Percentiles rank a stretch among this genome's conserved stretches.
phyloP scores from a whole-genome alignment of 164 flowering plant species.

The Vitis rupestris region DNA sequence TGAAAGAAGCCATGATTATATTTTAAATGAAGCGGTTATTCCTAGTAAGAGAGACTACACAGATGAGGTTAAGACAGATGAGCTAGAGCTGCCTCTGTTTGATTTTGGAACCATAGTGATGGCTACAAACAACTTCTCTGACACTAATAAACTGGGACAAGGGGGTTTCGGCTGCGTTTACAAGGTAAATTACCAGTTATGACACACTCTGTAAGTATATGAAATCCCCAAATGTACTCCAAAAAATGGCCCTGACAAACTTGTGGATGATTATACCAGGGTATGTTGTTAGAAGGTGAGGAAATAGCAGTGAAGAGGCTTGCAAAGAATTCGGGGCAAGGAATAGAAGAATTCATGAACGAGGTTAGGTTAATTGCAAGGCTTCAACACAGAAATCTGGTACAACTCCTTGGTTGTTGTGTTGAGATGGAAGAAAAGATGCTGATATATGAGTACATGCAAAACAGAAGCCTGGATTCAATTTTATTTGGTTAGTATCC shows the following conservation, averaged over 20 bases:
- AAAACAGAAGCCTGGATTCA: slow-evolving; percentile 57
- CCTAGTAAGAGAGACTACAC: slow-evolving; percentile 37
- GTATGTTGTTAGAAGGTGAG: slow-evolving; percentile 38
- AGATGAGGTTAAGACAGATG: slow-evolving; percentile 30
- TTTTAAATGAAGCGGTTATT: slow-evolving; percentile 27
- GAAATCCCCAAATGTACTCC: not conserved
- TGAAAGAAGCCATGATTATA: slow-evolving; percentile 51
- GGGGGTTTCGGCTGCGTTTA: slow-evolving; percentile 79
- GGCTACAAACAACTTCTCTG: slow-evolving; percentile 55
- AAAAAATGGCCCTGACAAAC: not conserved
- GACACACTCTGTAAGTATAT: not conserved
- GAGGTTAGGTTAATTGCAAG: slow-evolving; percentile 60
- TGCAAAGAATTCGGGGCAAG: slow-evolving; percentile 57
- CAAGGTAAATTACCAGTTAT: slow-evolving; percentile 40
- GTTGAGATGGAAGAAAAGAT: slow-evolving; percentile 57
- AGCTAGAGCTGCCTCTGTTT: slow-evolving; percentile 48
- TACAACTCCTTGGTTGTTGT: slow-evolving; percentile 65
- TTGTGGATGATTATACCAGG: slow-evolving; percentile 27
- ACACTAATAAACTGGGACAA: slow-evolving; percentile 54
- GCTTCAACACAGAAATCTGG: slow-evolving; percentile 78
- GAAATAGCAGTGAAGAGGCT: slow-evolving; percentile 71
- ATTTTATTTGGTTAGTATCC: slow-evolving; percentile 47
- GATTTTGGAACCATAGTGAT: slow-evolving; percentile 34
- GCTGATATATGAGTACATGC: slow-evolving; percentile 66
- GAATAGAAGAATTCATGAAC: slow-evolving; percentile 61